Evolutionary conservation across 2,329 filamentous ascomycete species (phyloP).

Genomic region (Aureobasidium zeae): DNA sequence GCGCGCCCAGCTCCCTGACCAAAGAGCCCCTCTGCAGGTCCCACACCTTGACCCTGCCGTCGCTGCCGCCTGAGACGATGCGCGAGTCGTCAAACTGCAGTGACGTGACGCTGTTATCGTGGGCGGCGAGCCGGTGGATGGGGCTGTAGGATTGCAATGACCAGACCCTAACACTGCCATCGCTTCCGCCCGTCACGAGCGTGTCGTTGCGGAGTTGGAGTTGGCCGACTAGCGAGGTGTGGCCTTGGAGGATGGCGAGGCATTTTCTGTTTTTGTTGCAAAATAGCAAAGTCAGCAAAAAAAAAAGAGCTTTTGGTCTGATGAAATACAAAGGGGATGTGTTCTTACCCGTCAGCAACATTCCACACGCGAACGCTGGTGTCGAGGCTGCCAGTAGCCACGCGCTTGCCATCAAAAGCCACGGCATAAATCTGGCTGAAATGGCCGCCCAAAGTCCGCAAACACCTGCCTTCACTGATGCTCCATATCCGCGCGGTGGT

Average conservation of each 20-base stretch:
- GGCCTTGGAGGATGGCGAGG: slow-evolving; percentile 85
- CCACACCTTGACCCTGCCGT: slow-evolving; percentile 98
- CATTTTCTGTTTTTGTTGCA: slow-evolving; percentile 13
- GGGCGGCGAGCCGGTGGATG: slow-evolving; percentile 87
- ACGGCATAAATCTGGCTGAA: slow-evolving; percentile 99
- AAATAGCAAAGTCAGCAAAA: background rate
- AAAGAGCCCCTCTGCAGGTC: slow-evolving; percentile 84
- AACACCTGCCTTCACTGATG: slow-evolving; percentile 86
- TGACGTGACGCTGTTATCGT: slow-evolving; percentile 97
- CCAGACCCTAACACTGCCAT: slow-evolving; percentile 95
- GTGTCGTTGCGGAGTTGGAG: slow-evolving; percentile 92
- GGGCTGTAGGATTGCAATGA: slow-evolving; percentile 82
- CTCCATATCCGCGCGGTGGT: slow-evolving; percentile 97
- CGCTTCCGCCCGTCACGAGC: slow-evolving; percentile 88
- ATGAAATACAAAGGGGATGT: background rate
- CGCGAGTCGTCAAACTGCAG: slow-evolving; percentile 93
- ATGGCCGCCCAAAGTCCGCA: slow-evolving; percentile 83
- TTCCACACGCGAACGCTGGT: slow-evolving; percentile 98
- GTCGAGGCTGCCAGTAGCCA: slow-evolving; percentile 91
- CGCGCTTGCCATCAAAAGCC: slow-evolving; percentile 86
- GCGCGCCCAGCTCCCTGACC: slow-evolving; percentile 81
- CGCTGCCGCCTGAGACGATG: slow-evolving; percentile 90
- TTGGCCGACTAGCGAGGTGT: slow-evolving; percentile 93
- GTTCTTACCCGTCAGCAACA: slow-evolving; percentile 65
- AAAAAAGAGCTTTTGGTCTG: background rate